These are phyloP conservation scores for Phlebiopsis gigantea DNA, from an alignment of 768 basidiomycete species.

Conservation along the genomic window DNA sequence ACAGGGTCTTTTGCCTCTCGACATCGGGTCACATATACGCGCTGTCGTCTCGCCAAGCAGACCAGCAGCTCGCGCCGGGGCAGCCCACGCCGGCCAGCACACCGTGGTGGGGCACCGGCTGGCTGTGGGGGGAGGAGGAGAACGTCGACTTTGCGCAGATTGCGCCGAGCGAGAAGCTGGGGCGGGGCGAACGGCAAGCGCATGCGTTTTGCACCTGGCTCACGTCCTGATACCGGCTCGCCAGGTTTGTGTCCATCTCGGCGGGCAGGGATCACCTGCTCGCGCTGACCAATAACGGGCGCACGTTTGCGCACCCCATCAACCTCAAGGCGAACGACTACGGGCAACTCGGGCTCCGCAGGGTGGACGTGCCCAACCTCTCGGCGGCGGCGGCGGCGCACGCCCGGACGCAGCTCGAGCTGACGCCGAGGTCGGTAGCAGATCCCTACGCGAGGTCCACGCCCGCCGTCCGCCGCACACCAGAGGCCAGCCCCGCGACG, in stretches of 20 bases:
- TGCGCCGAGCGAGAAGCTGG: slow-evolving; percentile 47
- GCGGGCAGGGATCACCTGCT: slow-evolving; percentile 70
- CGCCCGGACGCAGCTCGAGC: slow-evolving; percentile 42
- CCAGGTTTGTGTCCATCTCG: slow-evolving; percentile 68
- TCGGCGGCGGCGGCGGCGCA: slow-evolving; percentile 8
- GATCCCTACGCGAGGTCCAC: slow-evolving; percentile 47
- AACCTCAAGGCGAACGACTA: slow-evolving; percentile 69
- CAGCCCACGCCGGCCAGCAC: slow-evolving; percentile 38
- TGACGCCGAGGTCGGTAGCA: slow-evolving; percentile 48
- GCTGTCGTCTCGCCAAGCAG: slow-evolving; percentile 45
- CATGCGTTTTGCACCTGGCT: background rate
- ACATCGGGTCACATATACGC: slow-evolving; percentile 71
- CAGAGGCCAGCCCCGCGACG: slow-evolving; percentile 6
- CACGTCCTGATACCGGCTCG: background rate
- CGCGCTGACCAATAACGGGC: slow-evolving; percentile 67
- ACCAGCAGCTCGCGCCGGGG: slow-evolving; percentile 40
- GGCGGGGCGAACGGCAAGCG: slow-evolving; percentile 61
- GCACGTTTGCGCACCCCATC: slow-evolving; percentile 75
- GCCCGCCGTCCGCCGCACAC: slow-evolving; percentile 18
- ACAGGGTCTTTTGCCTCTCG: slow-evolving; percentile 73
- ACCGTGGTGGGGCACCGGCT: slow-evolving; percentile 58
- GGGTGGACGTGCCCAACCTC: slow-evolving; percentile 43
- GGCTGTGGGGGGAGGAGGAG: slow-evolving; percentile 51
- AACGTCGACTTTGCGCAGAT: slow-evolving; percentile 57
- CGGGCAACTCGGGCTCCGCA: slow-evolving; percentile 80